Base-by-base conservation (phyloP, 2,329 filamentous ascomycete species). In the Camptophora hylomeconis region DNA sequence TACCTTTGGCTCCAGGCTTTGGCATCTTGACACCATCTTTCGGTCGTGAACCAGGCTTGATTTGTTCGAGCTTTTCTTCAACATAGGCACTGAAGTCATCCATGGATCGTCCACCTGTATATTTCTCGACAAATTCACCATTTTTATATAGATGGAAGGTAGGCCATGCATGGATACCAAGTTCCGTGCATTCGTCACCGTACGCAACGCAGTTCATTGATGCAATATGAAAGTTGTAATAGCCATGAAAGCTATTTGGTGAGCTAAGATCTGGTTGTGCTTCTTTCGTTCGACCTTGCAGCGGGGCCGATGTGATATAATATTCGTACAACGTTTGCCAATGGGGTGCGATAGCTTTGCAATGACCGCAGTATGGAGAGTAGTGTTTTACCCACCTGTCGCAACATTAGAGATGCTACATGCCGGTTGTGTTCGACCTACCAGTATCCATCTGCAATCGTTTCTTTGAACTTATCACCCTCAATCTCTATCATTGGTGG, bases 321-420 rank as follows among this genome's bases (percentile, higher is more conserved):
- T 76, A 94, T 59, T 98, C 89, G 64, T 95, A 93, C 9, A 87
- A 56, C 4, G 86, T 94, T 57, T 95, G 84, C 65, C 74, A 94
- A 28, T 72, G 76, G 5, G 89, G 89, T 29, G 81, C 83, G 47
- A 83, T 80, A 27, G 68, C 63, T 51, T 68, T 67, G 60, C 86
- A 94, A 54, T 93, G 83, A 25, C 66, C 67, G 54, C 64, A 68
- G 18, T 52, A 50, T 20, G 64, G 64, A 24, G 65, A 68, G 37
- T 60, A 65, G 37, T 64, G 56, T 45, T 68, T 67, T 16, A 68
- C 51, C 39, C 67, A 60, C 61, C 61, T 65, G 36, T 6, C 17
- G 15, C 14, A 15, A 23, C 31, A 51, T 32, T 50, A 39, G 11
- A 13, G 18, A 19, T 23, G n/a, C 15, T 13, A 12, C n/a, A 11